Percentiles rank a stretch among this genome's conserved stretches.
phyloP scores from a whole-genome alignment of 2,329 filamentous ascomycete species.

The Xylaria sp. region DNA sequence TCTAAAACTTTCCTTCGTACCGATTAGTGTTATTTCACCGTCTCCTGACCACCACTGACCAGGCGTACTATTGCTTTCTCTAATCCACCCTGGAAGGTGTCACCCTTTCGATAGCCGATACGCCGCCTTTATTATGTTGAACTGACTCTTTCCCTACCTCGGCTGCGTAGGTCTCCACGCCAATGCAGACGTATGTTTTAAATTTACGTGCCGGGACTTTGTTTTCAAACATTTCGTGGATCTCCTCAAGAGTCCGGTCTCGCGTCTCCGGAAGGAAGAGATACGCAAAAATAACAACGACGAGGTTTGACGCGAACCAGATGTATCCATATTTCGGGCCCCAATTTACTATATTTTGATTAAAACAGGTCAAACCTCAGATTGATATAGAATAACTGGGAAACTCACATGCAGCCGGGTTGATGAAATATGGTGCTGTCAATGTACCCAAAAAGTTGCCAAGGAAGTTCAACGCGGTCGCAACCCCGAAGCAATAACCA shows the following conservation, averaged over 20 bases:
- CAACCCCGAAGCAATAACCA: constrained; percentile 52
- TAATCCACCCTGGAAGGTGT: constrained; percentile 3
- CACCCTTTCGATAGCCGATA: background rate
- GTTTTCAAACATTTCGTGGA: constrained; percentile 45
- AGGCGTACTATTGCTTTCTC: background rate
- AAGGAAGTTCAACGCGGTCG: constrained; percentile 53
- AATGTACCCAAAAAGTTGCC: constrained; percentile 54
- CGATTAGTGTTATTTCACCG: background rate
- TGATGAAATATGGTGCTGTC: constrained; percentile 56
- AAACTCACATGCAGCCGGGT: constrained; percentile 36
- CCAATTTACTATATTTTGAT: constrained; percentile 40
- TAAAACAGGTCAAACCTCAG: no score
- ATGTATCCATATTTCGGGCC: constrained; percentile 52
- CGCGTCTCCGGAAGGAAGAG: constrained; percentile 43
- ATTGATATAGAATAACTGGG: no score
- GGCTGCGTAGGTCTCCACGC: constrained; percentile 38
- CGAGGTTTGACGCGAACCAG: constrained; percentile 53
- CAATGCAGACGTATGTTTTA: constrained; percentile 40
- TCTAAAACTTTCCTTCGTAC: background rate
- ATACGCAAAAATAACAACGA: constrained; percentile 48
- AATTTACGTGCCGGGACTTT: constrained; percentile 42
- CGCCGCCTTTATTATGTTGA: constrained; percentile 28
- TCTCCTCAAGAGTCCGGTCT: constrained; percentile 44
- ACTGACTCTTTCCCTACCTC: constrained; percentile 30
- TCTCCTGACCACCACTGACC: background rate